These are phyloP conservation scores for Pythium scleroteichum DNA, from an alignment of 352 stramenopile genomes.

Conservation along the genomic window DNA sequence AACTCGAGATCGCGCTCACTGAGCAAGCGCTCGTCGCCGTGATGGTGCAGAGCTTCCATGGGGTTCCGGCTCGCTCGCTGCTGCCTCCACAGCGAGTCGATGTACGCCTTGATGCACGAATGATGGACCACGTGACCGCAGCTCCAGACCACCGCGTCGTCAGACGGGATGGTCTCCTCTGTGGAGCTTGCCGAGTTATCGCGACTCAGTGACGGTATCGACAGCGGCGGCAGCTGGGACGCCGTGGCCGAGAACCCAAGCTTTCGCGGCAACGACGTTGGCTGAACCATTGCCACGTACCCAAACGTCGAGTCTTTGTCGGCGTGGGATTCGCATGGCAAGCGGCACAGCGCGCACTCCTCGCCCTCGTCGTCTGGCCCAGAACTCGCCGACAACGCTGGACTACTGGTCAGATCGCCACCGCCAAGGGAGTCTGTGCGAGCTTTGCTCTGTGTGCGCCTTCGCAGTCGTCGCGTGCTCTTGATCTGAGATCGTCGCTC, in stretches of 20 bases:
- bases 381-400: conserved; percentile 16
- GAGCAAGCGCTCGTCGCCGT: conserved; percentile 60
- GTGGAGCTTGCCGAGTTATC: neutral
- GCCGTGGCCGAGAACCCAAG: conserved; percentile 18
- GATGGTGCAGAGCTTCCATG: conserved; percentile 36
- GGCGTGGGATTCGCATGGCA: conserved; percentile 46
- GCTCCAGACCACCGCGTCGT: conserved; percentile 59
- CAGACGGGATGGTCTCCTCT: neutral
- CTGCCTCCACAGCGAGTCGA: conserved; percentile 69
- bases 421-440: conserved; percentile 20
- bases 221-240: conserved; percentile 6
- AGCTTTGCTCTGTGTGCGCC: conserved; percentile 28
- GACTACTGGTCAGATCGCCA: conserved; percentile 8
- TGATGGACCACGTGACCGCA: conserved; percentile 76
- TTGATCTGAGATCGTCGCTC: conserved; percentile 26
- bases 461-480: conserved; percentile 33
- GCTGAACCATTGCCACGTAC: conserved; percentile 69
- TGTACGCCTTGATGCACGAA: conserved; percentile 67
- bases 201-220: neutral
- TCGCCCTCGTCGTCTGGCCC: conserved; percentile 34
- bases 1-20: conserved; percentile 76
- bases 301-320: conserved; percentile 54
- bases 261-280: conserved; percentile 50
- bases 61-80: conserved; percentile 40
- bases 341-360: conserved; percentile 67